Conservation (phyloP, 345 rosid genomes). For the Clarkia xantiana region DNA sequence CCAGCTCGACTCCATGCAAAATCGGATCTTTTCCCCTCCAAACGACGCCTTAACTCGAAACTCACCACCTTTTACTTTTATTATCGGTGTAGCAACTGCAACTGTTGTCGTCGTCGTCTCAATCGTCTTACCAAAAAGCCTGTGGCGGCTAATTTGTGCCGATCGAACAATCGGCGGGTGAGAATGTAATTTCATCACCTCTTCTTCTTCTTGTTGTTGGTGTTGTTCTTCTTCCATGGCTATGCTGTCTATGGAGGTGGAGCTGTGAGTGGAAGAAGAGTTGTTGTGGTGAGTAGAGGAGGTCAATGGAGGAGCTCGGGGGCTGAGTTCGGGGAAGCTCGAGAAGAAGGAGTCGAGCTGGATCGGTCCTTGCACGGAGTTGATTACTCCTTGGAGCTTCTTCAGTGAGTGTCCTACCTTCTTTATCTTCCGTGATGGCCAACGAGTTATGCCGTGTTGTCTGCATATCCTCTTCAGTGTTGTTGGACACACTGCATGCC, state of each 20-base stretch:
- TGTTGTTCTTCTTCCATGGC: constrained; percentile 41
- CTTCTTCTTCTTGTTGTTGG: constrained; percentile 16
- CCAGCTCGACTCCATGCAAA: constrained; percentile 39
- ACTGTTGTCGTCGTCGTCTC: background rate
- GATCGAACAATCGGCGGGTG: too few relatives aligned
- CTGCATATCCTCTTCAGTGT: constrained; percentile 32
- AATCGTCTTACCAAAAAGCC: constrained; percentile 14
- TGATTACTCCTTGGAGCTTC: constrained; percentile 62
- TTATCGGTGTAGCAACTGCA: too few relatives aligned
- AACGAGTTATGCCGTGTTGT: constrained; percentile 25
- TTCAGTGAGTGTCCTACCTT: constrained; percentile 22
- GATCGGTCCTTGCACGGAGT: constrained; percentile 81
- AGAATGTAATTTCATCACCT: constrained; percentile 21
- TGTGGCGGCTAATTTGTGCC: too few relatives aligned
- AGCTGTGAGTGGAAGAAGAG: constrained; percentile 61
- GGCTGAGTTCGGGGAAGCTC: constrained; percentile 62
- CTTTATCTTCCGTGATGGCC: constrained; percentile 34
- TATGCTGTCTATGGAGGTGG: constrained; percentile 50
- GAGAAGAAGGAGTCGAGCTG: constrained; percentile 65
- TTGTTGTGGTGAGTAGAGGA: too few relatives aligned
- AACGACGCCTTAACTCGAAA: constrained; percentile 49
- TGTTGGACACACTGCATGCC: constrained; percentile 29
- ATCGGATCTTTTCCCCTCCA: constrained; percentile 53
- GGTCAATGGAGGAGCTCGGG: constrained; percentile 4
- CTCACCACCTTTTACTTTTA: constrained; percentile 6